Conservation (phyloP, 2,329 filamentous ascomycete genomes). For the Botryotinia calthae region DNA sequence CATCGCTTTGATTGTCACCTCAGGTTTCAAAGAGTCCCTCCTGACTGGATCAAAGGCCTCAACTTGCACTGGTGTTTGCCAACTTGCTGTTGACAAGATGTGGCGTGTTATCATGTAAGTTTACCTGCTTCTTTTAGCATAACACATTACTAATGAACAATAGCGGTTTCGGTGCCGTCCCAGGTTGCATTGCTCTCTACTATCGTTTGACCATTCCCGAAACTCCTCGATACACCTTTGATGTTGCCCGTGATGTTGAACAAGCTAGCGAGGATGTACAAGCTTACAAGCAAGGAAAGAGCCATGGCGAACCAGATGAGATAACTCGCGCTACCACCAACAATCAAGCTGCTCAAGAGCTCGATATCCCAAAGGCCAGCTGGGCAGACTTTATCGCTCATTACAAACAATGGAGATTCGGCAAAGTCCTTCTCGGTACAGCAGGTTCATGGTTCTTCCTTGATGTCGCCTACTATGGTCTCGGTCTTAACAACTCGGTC, state of each 20-base stretch:
- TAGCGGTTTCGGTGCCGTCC: conserved; percentile 71
- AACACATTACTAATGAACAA: background rate
- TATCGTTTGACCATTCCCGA: conserved; percentile 83
- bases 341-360: conserved; percentile 48
- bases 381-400: conserved; percentile 69
- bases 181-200: conserved; percentile 78
- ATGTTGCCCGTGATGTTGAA: conserved; percentile 71
- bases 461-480: conserved; percentile 54
- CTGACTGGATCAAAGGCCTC: conserved; percentile 49
- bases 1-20: conserved; percentile 70
- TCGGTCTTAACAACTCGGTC: conserved; percentile 72
- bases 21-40: conserved; percentile 67
- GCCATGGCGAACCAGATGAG: conserved; percentile 54
- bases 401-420: conserved; percentile 70
- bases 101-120: conserved; percentile 68
- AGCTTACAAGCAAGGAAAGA: conserved; percentile 68
- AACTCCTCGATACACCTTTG: conserved; percentile 84
- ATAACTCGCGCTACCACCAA: conserved; percentile 46
- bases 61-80: conserved; percentile 62
- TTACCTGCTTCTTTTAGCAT: background rate
- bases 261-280: conserved; percentile 71
- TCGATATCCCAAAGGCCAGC: conserved; percentile 64
- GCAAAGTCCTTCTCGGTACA: conserved; percentile 69
- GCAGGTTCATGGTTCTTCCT: conserved; percentile 84
- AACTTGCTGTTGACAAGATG: conserved; percentile 79